A percentile compares a stretch with the other conserved stretches of the same genome.
Conservation (phyloP, 352 stramenopile genomes). For the Elongisporangium senticosum region DNA sequence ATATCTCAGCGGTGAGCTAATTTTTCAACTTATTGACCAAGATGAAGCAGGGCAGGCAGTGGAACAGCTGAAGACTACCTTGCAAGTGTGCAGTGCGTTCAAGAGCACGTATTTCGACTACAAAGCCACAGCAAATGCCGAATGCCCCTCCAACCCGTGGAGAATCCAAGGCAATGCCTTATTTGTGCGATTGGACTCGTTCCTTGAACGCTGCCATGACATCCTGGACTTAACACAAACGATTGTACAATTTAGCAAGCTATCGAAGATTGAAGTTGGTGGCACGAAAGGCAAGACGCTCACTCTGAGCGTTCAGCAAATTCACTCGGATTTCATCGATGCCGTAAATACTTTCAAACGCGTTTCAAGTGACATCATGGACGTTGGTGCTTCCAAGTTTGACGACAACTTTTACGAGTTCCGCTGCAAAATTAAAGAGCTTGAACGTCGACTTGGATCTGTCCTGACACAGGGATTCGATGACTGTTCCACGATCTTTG, state of each 20-base stretch:
- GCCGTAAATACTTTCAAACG: slow-evolving; percentile 94
- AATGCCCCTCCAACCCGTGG: slow-evolving; percentile 98
- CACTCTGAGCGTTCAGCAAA: slow-evolving; percentile 92
- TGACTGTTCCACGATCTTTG: slow-evolving; percentile 96
- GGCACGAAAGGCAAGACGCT: slow-evolving; percentile 96
- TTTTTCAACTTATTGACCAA: slow-evolving; percentile 96
- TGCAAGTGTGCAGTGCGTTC: slow-evolving; percentile 94
- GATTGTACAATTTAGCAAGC: slow-evolving; percentile 98
- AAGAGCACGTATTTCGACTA: slow-evolving; percentile 99
- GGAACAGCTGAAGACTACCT: slow-evolving; percentile 92
- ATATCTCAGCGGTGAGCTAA: slow-evolving; percentile 92
- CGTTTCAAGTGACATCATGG: slow-evolving; percentile 97
- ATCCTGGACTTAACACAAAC: slow-evolving; percentile 97
- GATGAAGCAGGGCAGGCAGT: slow-evolving; percentile 93
- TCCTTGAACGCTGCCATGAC: slow-evolving; percentile 97
- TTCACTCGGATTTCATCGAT: slow-evolving; percentile 93
- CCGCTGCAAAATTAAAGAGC: slow-evolving; percentile 96
- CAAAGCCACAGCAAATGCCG: slow-evolving; percentile 94
- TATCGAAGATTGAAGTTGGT: slow-evolving; percentile 96
- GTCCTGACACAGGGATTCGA: slow-evolving; percentile 97
- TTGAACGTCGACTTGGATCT: slow-evolving; percentile 95
- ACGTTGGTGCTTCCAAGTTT: slow-evolving; percentile 95
- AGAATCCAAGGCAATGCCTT: slow-evolving; percentile 97
- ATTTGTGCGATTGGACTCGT: slow-evolving; percentile 96
- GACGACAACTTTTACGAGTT: slow-evolving; percentile 98